These are phyloP conservation scores for Pouteria campechiana DNA, from an alignment of 179 eudicot genomes.

Conservation along the genomic window DNA sequence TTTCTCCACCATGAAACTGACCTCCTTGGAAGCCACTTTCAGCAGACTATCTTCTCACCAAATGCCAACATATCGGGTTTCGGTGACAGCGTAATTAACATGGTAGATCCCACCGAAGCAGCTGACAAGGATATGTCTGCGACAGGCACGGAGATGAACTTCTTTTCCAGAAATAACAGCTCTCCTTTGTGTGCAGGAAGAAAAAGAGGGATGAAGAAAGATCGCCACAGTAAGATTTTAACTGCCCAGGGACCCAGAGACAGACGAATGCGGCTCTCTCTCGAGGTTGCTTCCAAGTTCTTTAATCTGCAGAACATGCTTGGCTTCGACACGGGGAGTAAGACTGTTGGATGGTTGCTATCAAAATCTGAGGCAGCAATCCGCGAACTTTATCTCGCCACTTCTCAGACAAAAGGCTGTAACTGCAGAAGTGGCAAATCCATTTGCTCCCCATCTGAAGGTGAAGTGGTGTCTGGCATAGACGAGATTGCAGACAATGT, in stretches of 20 bases:
- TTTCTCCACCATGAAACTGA: too few species aligned
- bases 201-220: slow-evolving; percentile 5
- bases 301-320: slow-evolving; percentile 25
- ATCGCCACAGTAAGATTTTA: slow-evolving; percentile 15
- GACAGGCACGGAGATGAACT: too few species aligned
- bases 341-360: slow-evolving; percentile 27
- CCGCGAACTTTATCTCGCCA: too few species aligned
- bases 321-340: slow-evolving; percentile 23
- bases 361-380: slow-evolving; percentile 14
- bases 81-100: too few species aligned
- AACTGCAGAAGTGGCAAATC: background rate
- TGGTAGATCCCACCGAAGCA: too few species aligned
- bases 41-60: too few species aligned
- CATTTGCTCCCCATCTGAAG: background rate
- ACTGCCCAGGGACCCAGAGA: slow-evolving; percentile 22
- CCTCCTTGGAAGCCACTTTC: too few species aligned
- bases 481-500: background rate
- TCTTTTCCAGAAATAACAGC: too few species aligned
- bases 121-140: too few species aligned
- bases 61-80: too few species aligned
- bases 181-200: too few species aligned
- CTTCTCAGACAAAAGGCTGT: background rate
- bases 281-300: slow-evolving; percentile 16
- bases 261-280: slow-evolving; percentile 21
- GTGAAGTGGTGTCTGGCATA: background rate